Evolutionary conservation across 306 rosid genomes (phyloP).

Genomic region (Dryas octopetala): DNA sequence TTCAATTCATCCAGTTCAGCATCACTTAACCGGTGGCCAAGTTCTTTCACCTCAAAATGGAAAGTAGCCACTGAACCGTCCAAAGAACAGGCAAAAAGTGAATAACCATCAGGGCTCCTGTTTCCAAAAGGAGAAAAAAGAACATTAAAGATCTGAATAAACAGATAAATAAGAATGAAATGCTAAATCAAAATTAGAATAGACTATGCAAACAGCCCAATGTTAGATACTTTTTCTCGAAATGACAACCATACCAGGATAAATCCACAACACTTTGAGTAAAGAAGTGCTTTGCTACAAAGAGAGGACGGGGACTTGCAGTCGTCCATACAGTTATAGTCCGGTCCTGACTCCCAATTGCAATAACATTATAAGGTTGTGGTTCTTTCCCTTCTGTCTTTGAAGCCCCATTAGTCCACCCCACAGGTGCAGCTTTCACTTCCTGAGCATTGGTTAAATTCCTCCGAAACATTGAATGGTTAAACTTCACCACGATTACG

Average conservation of each 20-base stretch:
- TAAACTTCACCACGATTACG: slow-evolving; percentile 87
- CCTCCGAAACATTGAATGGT: slow-evolving; percentile 93
- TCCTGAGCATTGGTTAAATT: slow-evolving; percentile 63
- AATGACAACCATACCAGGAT: slow-evolving; percentile 68
- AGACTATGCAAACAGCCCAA: neutral
- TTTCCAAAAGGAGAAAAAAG: slow-evolving; percentile 32
- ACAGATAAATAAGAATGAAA: slow-evolving; percentile 9
- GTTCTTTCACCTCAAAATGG: slow-evolving; percentile 88
- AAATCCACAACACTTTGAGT: slow-evolving; percentile 96
- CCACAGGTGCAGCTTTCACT: slow-evolving; percentile 65
- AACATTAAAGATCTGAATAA: slow-evolving; percentile 12
- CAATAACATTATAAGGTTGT: slow-evolving; percentile 93
- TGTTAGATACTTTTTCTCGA: neutral
- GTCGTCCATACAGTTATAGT: slow-evolving; percentile 99
- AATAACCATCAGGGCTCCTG: slow-evolving; percentile 99
- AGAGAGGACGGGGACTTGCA: slow-evolving; percentile 95
- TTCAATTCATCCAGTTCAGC: slow-evolving; percentile 86
- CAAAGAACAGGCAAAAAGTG: slow-evolving; percentile 95
- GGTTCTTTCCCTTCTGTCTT: slow-evolving; percentile 77
- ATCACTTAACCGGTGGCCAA: slow-evolving; percentile 80
- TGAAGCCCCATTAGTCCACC: slow-evolving; percentile 88
- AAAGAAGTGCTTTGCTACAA: slow-evolving; percentile 99
- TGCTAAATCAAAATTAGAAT: slow-evolving; percentile 5
- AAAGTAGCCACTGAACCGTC: slow-evolving; percentile 91
- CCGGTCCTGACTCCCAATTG: slow-evolving; percentile 96